Base-by-base conservation (phyloP, 1,284 basidiomycete genomes). In the Microbotryum scabiosae region DNA sequence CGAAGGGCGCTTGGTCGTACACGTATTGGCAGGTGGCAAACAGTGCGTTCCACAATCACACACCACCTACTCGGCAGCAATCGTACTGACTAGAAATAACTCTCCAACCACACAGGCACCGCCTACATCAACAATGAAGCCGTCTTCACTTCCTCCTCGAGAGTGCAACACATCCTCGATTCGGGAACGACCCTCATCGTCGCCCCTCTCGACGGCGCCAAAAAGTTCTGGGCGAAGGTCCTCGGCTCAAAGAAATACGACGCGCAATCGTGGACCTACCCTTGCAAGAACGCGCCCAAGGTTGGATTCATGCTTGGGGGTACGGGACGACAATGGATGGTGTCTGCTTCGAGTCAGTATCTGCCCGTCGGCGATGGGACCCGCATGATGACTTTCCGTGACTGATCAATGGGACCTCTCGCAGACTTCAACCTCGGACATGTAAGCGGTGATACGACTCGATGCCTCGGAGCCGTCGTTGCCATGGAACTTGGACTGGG, bases 381-480 rank as follows among this genome's bases (percentile, higher is more conserved):
- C n/a, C n/a, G n/a, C n/a, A n/a, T n/a, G n/a, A n/a, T n/a, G n/a
- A n/a, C n/a, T n/a, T n/a, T n/a, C n/a, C n/a, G n/a, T n/a, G n/a
- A n/a, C n/a, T n/a, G n/a, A n/a, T n/a, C n/a, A n/a, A n/a, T n/a
- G n/a, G n/a, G n/a, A n/a, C 32, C 9, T 4, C 14, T 21, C 8
- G 5, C 32, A 57, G 61, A 54, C 25, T 66, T 66, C 62, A 66
- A 63, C 62, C 56, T 66, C 3, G 65, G 65, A 2, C 61, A 61
- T 45, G 50, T 61, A 2, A 4, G n/a, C 1, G 52, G 47, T 8
- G 57, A 60, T 26, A 32, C 26, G 7, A 45, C 36, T 20, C 54
- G 50, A 25, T 66, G 65, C 43, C 32, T 66, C 14, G 65, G 65
- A 8, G 57, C 62, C 1, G 56, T 66, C 6, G 56, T 64, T 25